Percentiles rank a stretch among this genome's conserved stretches.
Evolutionary conservation across 2,329 filamentous ascomycete genomes (phyloP).

Genomic region (Botrytis fabae): DNA sequence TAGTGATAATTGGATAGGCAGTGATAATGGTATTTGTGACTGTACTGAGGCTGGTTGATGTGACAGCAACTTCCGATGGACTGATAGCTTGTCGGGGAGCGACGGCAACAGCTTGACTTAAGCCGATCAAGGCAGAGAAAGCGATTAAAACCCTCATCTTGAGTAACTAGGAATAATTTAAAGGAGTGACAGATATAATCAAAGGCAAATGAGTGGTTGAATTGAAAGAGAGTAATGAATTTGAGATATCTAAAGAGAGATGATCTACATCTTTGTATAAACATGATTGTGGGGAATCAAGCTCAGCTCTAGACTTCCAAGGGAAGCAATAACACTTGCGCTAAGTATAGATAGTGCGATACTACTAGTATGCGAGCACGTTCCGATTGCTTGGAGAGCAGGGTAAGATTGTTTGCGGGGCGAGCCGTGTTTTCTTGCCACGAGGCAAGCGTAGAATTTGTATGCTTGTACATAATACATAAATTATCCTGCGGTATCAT

Average conservation of each 20-base stretch:
- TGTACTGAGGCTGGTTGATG: background rate
- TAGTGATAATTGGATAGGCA: background rate
- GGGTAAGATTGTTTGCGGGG: background rate
- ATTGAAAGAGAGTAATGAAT: background rate
- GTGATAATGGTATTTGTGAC: slow-evolving; percentile 1
- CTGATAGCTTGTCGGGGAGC: background rate
- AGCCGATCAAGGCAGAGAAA: background rate
- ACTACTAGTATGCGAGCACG: slow-evolving; percentile 2
- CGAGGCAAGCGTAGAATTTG: background rate
- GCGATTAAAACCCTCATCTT: background rate
- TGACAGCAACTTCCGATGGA: background rate
- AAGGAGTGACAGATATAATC: background rate
- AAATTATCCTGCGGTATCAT: background rate
- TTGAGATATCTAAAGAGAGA: background rate
- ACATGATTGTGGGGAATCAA: background rate
- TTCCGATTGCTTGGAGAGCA: background rate
- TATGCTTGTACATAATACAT: background rate
- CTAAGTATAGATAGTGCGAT: background rate
- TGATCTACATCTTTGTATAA: background rate
- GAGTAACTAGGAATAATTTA: background rate
- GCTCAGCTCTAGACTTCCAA: background rate
- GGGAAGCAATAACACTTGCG: background rate
- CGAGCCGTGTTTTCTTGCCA: background rate
- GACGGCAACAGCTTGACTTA: background rate
- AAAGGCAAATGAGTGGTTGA: background rate